Evolutionary conservation across 2,329 filamentous ascomycete genomes (phyloP).

Genomic region (Pseudopyrenochaeta lycopersici): DNA sequence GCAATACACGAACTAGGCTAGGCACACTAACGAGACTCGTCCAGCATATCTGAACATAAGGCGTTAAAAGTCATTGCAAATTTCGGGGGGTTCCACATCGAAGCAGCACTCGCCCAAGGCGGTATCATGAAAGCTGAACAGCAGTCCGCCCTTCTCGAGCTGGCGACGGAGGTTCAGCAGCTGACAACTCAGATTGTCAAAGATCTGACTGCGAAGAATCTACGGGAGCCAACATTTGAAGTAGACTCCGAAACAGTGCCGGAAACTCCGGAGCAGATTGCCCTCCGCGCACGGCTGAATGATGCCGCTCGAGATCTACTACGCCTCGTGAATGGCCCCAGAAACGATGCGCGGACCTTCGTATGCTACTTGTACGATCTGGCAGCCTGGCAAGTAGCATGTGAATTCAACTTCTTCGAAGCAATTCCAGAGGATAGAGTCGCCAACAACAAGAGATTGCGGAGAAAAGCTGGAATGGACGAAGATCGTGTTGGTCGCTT

Average conservation of each 20-base stretch:
- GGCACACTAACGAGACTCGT: no score
- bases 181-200: conserved; percentile 17
- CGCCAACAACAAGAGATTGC: conserved; percentile 19
- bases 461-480: conserved; percentile 19
- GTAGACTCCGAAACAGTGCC: not conserved
- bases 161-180: conserved; percentile 19
- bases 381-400: conserved; percentile 30
- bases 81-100: not conserved
- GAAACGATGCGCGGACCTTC: conserved; percentile 19
- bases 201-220: conserved; percentile 13
- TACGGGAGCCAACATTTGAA: not conserved
- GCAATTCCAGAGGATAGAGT: conserved; percentile 15
- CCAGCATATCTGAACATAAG: not conserved
- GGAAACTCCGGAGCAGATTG: not conserved
- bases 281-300: not conserved
- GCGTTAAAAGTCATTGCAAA: not conserved
- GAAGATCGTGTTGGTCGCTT: conserved; percentile 22
- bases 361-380: conserved; percentile 25
- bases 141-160: conserved; percentile 15
- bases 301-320: not conserved
- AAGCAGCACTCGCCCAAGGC: not conserved
- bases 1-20: not conserved
- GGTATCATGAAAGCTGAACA: conserved; percentile 11
- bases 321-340: conserved; percentile 3
- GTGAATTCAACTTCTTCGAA: conserved; percentile 26